Percentiles rank a stretch among this genome's conserved stretches.
These are phyloP conservation scores for Pichia gijzeniarum DNA, from an alignment of 805 yeast species.

Conservation along the genomic window DNA sequence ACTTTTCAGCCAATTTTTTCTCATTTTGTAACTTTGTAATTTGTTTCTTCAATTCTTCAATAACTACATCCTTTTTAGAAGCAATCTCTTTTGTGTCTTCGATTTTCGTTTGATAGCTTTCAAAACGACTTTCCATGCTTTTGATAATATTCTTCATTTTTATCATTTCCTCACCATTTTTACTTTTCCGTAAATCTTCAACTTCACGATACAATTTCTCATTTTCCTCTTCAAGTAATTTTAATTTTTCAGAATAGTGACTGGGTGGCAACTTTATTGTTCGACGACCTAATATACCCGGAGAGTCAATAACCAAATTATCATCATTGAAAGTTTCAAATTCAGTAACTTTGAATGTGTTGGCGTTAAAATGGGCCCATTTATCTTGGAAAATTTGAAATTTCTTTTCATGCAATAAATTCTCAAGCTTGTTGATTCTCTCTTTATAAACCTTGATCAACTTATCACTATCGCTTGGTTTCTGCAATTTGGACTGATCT, in stretches of 20 bases:
- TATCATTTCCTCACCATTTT: conserved; percentile 59
- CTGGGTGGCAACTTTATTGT: conserved; percentile 25
- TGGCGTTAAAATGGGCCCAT: conserved; percentile 24
- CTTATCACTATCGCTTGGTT: conserved; percentile 28
- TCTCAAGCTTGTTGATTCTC: conserved; percentile 72
- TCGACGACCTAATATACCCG: conserved; percentile 18
- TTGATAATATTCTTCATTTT: conserved; percentile 59
- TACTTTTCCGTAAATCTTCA: conserved; percentile 31
- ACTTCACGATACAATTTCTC: conserved; percentile 4
- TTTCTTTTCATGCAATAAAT: conserved; percentile 67
- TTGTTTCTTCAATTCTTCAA: conserved; percentile 10
- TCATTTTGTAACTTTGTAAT: conserved; percentile 11
- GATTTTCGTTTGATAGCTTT: conserved; percentile 44
- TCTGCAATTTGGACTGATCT: conserved; percentile 21
- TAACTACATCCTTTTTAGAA: conserved; percentile 2
- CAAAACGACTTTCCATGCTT: conserved; percentile 44
- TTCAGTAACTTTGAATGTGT: conserved; percentile 4
- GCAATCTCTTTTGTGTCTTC: conserved; percentile 12
- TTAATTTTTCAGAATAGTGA: conserved; percentile 22
- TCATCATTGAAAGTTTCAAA: conserved; percentile 2
- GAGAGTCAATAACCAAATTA: conserved; percentile 12
- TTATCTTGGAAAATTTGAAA: conserved; percentile 43
- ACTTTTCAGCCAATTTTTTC: conserved; percentile 20
- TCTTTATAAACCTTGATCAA: conserved; percentile 55
- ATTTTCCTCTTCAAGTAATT: conserved; percentile 22